phyloP scores from a whole-genome alignment of 75 land plant genomes.

The Pinus albicaulis region DNA sequence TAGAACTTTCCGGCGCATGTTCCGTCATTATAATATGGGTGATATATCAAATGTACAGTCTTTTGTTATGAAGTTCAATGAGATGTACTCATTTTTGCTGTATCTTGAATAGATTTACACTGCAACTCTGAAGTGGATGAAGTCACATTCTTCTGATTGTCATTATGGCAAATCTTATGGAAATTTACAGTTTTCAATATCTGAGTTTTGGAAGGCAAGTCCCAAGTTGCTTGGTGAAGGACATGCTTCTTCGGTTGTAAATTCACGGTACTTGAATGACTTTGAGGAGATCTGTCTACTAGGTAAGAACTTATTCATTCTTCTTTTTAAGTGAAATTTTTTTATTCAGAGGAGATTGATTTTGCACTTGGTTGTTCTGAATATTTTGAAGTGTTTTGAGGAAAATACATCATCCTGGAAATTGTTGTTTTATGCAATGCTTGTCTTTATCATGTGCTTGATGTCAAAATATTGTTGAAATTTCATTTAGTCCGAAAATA shows the following conservation, averaged over 20 bases:
- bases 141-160: background rate
- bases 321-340: background rate
- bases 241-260: conserved; percentile 26
- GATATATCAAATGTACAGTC: conserved; percentile 3
- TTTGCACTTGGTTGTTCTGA: background rate
- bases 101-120: background rate
- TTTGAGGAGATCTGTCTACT: conserved; percentile 88
- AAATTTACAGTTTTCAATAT: conserved; percentile 45
- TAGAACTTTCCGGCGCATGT: conserved; percentile 49
- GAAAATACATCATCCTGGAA: background rate
- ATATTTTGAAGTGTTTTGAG: background rate
- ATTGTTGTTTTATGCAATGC: background rate
- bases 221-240: conserved; percentile 35
- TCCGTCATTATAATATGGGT: conserved; percentile 42
- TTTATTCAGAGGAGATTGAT: background rate
- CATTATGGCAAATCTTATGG: background rate
- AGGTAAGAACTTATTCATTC: conserved; percentile 42
- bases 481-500: background rate
- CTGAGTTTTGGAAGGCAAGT: conserved; percentile 65
- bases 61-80: background rate
- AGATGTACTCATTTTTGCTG: background rate
- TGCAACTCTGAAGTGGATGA: background rate
- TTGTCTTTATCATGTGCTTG: background rate
- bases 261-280: conserved; percentile 81
- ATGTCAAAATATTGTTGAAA: background rate